Base-by-base conservation (phyloP, 1,284 basidiomycete species). In the Stygiomarasmius scandens region DNA sequence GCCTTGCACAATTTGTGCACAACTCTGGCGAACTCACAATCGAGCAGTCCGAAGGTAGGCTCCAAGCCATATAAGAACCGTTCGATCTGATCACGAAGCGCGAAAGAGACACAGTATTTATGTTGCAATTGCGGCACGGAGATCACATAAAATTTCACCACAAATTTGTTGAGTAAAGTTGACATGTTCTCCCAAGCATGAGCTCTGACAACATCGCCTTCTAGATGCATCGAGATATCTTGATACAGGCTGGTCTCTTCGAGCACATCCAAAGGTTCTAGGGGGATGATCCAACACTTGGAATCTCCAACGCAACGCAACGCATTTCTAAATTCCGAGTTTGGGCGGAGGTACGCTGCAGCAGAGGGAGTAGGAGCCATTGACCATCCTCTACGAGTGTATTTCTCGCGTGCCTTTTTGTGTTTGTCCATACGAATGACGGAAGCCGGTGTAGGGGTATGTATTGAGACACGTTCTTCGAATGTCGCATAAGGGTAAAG, bases 401-500 rank as follows among this genome's bases (percentile, higher is more conserved):
- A 49, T 29, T 49, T 49, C 25, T 29, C 25, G 25, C 22, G 16
- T 22, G 48, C 48, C 12, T 29, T 6, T 49, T 24, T 32, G 25
- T 11, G 9, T 24, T 29, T 24, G 8, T 24, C 25, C 25, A 20
- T 23, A 5, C 12, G 22, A 6, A 47, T 49, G n/a, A 16, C 16
- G 24, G n/a, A 22, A 12, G 23, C 32, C 8, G 14, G 14, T 34
- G 32, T 34, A 4, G 20, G 52, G n/a, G 22, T 19, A 19, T 56
- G 52, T 16, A 68, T 58, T 16, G 64, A 54, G 54, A 46, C 56
- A 20, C 63, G 64, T 19, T 64, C 52, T 29, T 67, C 61, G 52
- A 72, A 66, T 2, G 69, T 71, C 8, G 69, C 65, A 34, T 52
- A 54, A 10, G 70, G 68, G 58, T 65, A 71, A 34, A 69, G 63